phyloP scores from a whole-genome alignment of 2,329 filamentous ascomycete genomes.

The Scedosporium minutisporum region DNA sequence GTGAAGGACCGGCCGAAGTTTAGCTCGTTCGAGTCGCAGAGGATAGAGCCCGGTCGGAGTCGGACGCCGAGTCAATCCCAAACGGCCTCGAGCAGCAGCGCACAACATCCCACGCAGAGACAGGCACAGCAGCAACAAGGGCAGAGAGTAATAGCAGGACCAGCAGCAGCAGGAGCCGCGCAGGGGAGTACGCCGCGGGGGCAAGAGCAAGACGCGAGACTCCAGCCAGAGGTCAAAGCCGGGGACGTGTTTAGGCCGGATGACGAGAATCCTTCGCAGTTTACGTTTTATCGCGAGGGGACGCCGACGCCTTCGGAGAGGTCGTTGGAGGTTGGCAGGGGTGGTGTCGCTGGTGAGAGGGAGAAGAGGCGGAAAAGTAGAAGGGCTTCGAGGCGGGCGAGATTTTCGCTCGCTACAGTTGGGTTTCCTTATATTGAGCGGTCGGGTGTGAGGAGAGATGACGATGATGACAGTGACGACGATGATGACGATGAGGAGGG shows the following conservation, averaged over 20 bases:
- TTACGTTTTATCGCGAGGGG: conserved; percentile 2
- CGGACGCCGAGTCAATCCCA: neutral
- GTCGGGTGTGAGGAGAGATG: neutral
- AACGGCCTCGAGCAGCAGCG: no score
- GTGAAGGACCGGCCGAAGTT: neutral
- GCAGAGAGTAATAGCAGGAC: no score
- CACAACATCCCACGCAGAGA: neutral
- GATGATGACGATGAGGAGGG: neutral
- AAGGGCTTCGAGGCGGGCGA: conserved; percentile 1
- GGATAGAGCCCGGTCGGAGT: neutral
- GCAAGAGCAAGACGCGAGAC: neutral
- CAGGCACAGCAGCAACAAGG: neutral
- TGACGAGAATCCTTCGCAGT: conserved; percentile 1
- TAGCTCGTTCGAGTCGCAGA: neutral
- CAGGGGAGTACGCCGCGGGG: neutral
- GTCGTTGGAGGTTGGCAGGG: neutral
- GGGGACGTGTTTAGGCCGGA: neutral
- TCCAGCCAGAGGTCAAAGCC: neutral
- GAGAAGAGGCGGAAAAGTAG: neutral
- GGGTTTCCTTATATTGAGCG: conserved; percentile 2
- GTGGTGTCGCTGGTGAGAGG: neutral
- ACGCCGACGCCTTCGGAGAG: conserved; percentile 5
- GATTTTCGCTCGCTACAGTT: neutral
- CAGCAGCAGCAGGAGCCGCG: neutral
- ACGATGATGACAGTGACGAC: neutral